Conservation (phyloP, 768 basidiomycete species). For the Auricularia auricula-judae region DNA sequence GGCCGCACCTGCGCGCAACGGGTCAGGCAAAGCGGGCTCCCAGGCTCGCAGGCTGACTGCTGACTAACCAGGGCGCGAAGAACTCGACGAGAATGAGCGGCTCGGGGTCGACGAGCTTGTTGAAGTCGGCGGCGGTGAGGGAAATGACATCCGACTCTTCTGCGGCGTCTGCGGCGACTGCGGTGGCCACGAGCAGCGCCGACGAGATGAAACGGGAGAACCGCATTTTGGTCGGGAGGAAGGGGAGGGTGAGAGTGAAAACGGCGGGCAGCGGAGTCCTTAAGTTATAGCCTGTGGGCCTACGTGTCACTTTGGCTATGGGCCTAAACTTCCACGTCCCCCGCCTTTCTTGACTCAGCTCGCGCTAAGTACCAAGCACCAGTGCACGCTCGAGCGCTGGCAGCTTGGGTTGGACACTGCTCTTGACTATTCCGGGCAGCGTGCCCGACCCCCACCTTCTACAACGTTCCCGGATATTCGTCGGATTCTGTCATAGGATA, state of each 20-base stretch:
- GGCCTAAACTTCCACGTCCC: neutral
- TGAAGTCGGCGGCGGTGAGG: conserved; percentile 61
- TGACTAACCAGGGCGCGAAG: conserved; percentile 71
- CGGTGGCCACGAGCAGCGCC: conserved; percentile 43
- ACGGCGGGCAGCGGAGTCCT: neutral
- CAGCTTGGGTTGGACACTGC: neutral
- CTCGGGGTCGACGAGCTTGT: conserved; percentile 51
- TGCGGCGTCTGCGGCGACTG: conserved; percentile 40
- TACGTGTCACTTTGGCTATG: neutral
- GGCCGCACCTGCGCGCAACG: conserved; percentile 59
- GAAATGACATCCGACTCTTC: conserved; percentile 71
- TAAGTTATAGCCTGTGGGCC: neutral
- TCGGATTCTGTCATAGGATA: neutral
- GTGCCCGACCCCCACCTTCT: neutral
- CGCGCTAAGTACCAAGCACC: neutral
- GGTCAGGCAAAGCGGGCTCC: neutral
- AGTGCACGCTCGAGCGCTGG: neutral
- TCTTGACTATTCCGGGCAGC: neutral
- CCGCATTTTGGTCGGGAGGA: conserved; percentile 45
- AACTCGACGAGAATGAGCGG: conserved; percentile 85
- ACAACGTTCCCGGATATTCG: neutral
- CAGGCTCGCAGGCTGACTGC: neutral
- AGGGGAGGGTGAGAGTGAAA: conserved; percentile 4
- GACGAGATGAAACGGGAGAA: conserved; percentile 37
- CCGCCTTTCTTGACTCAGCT: neutral